Conservation (phyloP, 2,329 filamentous ascomycete genomes). For the Verticillium longisporum region DNA sequence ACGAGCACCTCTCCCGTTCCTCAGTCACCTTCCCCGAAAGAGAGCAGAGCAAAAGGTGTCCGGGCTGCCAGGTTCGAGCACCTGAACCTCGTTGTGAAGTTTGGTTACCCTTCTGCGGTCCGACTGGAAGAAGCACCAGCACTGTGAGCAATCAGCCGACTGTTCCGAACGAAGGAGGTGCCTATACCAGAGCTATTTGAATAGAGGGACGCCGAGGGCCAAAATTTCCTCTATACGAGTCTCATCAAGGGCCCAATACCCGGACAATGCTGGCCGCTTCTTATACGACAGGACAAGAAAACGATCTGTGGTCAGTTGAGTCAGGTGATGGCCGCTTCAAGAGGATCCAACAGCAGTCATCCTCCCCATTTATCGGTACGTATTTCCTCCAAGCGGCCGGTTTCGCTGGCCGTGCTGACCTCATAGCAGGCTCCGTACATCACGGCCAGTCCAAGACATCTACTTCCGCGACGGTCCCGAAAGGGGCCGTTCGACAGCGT, state of each 20-base stretch:
- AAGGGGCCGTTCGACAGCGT: slow-evolving; percentile 8
- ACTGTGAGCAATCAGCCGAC: neutral
- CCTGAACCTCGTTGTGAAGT: neutral
- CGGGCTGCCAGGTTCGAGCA: neutral
- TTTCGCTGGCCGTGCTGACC: neutral
- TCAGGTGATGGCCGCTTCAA: slow-evolving; percentile 6
- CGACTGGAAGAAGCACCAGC: neutral
- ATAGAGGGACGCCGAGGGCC: slow-evolving; percentile 11
- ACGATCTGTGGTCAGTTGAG: slow-evolving; percentile 12
- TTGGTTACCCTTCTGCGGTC: neutral
- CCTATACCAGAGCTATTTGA: slow-evolving; percentile 27
- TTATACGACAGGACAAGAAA: slow-evolving; percentile 15
- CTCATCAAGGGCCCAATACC: slow-evolving; percentile 15
- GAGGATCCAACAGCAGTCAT: slow-evolving; percentile 7
- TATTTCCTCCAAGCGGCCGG: too few species aligned
- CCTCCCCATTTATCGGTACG: neutral
- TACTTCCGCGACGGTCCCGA: slow-evolving; percentile 14
- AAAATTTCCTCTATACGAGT: slow-evolving; percentile 18
- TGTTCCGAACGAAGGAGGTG: slow-evolving; percentile 2
- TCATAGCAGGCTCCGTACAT: neutral
- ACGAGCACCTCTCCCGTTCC: neutral
- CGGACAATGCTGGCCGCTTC: slow-evolving; percentile 10
- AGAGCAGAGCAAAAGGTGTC: neutral
- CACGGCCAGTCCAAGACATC: slow-evolving; percentile 11
- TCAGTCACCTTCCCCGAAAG: neutral